Evolutionary conservation across 352 stramenopile genomes (phyloP), one percentile per base, ranked within the genome.

Genomic region (Phytophthora aleatoria): DNA sequence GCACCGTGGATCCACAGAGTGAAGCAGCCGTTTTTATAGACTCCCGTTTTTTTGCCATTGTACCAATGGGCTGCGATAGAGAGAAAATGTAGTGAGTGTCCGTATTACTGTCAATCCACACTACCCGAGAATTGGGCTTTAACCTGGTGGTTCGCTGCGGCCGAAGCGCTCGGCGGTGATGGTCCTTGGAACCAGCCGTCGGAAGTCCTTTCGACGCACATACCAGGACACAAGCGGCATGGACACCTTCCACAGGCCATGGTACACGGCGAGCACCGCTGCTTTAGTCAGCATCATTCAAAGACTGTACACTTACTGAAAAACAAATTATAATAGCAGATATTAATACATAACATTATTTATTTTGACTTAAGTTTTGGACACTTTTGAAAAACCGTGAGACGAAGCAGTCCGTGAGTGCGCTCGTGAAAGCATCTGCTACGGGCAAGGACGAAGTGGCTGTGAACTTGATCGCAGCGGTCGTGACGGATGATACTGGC

Each of bases 1-100:
- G 85, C 85, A 13, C 81, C 81, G 50, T 93, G 85, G 65, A 93
- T 87, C 85, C 85, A 93, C 15, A 89, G 39, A 7, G 72, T 85
- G n/a, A 81, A 75, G 9, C 15, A 61, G 1, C 52, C 33, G 42
- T 36, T 52, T 10, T 38, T 56, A 1, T 0, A 20, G 2, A 9
- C 39, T 42, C 28, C 20, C 43, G 5, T n/a, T 1, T 30, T 15
- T 8, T 30, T 8, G 31, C 68, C 36, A 31, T 55, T 54, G 27
- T 30, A 54, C 65, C 75, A 79, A 53, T 69, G 48, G 2, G 11
- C 59, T 73, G 50, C 12, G 24, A 16, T 28, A 47, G 13, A 16
- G 28, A 41, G 27, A 28, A 15, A 42, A 50, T 56, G 16, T 16
- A 47, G 11, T 8, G 20, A 48, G 7, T 7, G 20, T 56, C 13